These are phyloP conservation scores for Coprinopsis sp. DNA, from an alignment of 768 basidiomycete species.

Conservation along the genomic window DNA sequence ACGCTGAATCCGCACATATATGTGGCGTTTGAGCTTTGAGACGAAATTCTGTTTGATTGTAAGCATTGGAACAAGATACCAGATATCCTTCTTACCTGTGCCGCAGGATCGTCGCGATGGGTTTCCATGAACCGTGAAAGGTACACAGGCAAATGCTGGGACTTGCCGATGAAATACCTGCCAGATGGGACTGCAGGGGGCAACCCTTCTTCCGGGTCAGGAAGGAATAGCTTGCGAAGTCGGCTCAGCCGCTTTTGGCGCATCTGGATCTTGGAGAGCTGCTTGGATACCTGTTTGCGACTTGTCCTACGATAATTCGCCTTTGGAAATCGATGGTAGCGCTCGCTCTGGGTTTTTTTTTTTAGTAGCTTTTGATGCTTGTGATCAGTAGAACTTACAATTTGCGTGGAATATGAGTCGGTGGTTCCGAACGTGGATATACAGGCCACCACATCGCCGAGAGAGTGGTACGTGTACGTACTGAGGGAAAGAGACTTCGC, in stretches of 20 bases:
- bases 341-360: too few species aligned
- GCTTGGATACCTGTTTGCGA: background rate
- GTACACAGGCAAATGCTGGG: too few species aligned
- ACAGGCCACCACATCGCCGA: constrained; percentile 2
- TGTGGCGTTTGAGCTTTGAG: constrained; percentile 28
- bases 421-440: constrained; percentile 6
- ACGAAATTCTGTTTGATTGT: constrained; percentile 23
- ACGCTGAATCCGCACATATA: constrained; percentile 24
- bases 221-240: constrained; percentile 1
- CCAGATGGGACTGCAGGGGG: background rate
- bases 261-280: background rate
- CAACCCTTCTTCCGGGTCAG: background rate
- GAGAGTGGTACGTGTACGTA: constrained; percentile 6
- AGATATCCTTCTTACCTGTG: background rate
- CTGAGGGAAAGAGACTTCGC: background rate
- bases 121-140: too few species aligned
- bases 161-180: constrained; percentile 1
- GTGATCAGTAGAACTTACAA: background rate
- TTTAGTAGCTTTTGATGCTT: too few species aligned
- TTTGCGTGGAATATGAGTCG: constrained; percentile 17
- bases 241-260: background rate
- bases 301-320: background rate
- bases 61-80: background rate
- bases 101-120: too few species aligned
- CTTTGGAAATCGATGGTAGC: background rate